Evolutionary conservation across 148 eudicot species (phyloP), one percentile per base, ranked within the genome.

Genomic region (Camellia sinensis): DNA sequence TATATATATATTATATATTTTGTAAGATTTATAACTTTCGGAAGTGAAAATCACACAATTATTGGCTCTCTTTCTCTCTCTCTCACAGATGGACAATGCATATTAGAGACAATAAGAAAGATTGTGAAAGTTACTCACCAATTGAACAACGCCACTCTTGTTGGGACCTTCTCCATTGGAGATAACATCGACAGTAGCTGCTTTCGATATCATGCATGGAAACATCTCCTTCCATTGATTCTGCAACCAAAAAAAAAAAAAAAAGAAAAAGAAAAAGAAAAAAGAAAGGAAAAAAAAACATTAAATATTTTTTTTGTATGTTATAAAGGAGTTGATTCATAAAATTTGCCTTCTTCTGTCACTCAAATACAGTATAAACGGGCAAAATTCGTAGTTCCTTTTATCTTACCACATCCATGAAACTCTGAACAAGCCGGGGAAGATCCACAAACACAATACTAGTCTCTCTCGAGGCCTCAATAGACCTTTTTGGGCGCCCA

Each of bases 141-240:
- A 79, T 76, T 92, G 98, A 79, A 90, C 76, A 5, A 89, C 92
- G 22, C 98, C 99, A 74, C 89, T 85, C 82, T 76, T 85, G 78
- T 83, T 87, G 6, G 86, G 87, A 62, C 92, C 98, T 81, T 92
- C 98, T 57, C 99, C 98, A 76, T 77, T 83, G 80, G 80, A 77
- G 72, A 96, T 90, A 44, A 91, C 91, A 80, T 93, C 97, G 6
- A 96, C 89, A 22, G 93, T 89, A 65, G 91, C 92, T 17, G 99
- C 98, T 84, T 91, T 91, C 1, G 98, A 89, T 77, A 96, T 85
- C 86, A 96, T 79, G 85, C 89, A 83, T 64, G 97, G 95, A 82
- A 96, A 93, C 93, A 96, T 86, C 76, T 96, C 99, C 85, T 88
- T 91, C 97, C 93, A 96, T 80, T 91, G 94, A 82, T 92, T 93